Percentiles rank a stretch among this genome's conserved stretches.
These are phyloP conservation scores for Pyricularia pennisetigena DNA, from an alignment of 2,329 filamentous ascomycete species.

Conservation along the genomic window DNA sequence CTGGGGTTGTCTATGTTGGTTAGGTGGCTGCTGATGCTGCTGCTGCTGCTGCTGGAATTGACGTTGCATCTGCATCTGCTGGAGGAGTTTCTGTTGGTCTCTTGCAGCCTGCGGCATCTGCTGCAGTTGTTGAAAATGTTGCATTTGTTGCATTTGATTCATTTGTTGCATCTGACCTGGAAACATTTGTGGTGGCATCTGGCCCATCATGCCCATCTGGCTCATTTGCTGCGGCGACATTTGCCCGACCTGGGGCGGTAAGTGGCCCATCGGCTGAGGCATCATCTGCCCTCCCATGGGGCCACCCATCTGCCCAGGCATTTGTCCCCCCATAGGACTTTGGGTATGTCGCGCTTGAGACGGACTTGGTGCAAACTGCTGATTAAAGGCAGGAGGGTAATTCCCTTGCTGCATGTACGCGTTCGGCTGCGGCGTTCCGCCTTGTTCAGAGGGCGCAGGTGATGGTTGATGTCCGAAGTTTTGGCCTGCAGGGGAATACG, in stretches of 20 bases:
- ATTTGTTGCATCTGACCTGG: slow-evolving; percentile 24
- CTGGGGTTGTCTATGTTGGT: not conserved
- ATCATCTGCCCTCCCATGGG: slow-evolving; percentile 40
- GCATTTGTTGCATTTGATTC: slow-evolving; percentile 23
- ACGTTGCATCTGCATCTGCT: slow-evolving; percentile 76
- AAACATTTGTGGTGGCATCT: slow-evolving; percentile 14
- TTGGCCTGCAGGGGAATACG: slow-evolving; percentile 69
- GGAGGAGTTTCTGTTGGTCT: slow-evolving; percentile 67
- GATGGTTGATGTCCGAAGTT: slow-evolving; percentile 66
- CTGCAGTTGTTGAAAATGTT: slow-evolving; percentile 21
- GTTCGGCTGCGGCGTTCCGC: slow-evolving; percentile 63
- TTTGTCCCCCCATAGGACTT: slow-evolving; percentile 33
- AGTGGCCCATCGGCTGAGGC: slow-evolving; percentile 37
- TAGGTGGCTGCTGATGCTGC: not conserved
- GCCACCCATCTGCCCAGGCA: slow-evolving; percentile 7
- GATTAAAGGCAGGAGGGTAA: slow-evolving; percentile 48
- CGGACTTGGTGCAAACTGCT: slow-evolving; percentile 46
- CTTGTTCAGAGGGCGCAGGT: slow-evolving; percentile 66
- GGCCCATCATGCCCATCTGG: slow-evolving; percentile 20
- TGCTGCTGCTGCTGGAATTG: slow-evolving; percentile 49
- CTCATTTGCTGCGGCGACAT: slow-evolving; percentile 23
- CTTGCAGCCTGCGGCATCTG: slow-evolving; percentile 37
- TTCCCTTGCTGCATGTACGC: slow-evolving; percentile 52
- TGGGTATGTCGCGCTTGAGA: slow-evolving; percentile 46
- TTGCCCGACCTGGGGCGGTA: slow-evolving; percentile 23